Percentiles rank a stretch among this genome's conserved stretches.
phyloP scores from a whole-genome alignment of 257 asterid species.

The Verbena officinalis region DNA sequence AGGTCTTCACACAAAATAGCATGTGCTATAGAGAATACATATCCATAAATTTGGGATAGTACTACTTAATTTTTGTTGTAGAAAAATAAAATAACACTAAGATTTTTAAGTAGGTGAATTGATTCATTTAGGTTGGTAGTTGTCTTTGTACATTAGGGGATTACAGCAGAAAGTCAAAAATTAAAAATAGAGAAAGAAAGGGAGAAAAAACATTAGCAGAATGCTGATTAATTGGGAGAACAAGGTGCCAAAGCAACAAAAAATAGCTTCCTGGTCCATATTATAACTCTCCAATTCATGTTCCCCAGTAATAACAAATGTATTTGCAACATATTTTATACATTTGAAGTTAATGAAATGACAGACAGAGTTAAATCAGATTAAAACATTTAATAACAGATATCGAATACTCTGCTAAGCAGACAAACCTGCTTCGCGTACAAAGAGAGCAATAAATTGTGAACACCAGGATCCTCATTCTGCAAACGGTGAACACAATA shows the following conservation, averaged over 20 bases:
- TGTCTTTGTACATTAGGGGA: neutral
- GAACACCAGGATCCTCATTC: conserved; percentile 97
- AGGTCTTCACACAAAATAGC: neutral
- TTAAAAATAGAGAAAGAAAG: neutral
- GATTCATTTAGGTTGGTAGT: neutral
- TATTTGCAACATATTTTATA: neutral
- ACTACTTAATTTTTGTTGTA: neutral
- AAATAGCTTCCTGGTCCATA: neutral
- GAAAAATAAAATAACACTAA: neutral
- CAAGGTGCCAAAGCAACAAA: neutral
- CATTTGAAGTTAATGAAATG: conserved; percentile 14
- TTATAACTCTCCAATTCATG: neutral
- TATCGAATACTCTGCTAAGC: conserved; percentile 20
- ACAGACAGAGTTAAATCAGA: conserved; percentile 18
- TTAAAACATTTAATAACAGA: conserved; percentile 26
- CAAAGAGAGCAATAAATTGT: conserved; percentile 85
- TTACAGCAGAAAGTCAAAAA: neutral
- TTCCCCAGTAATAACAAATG: neutral
- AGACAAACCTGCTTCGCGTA: conserved; percentile 84
- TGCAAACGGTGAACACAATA: conserved; percentile 90
- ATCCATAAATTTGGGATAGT: neutral
- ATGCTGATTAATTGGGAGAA: neutral
- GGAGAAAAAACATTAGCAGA: neutral
- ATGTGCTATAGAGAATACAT: no score
- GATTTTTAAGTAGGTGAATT: neutral